Base-by-base conservation (phyloP, 257 asterid species). In the Linaria vulgaris region DNA sequence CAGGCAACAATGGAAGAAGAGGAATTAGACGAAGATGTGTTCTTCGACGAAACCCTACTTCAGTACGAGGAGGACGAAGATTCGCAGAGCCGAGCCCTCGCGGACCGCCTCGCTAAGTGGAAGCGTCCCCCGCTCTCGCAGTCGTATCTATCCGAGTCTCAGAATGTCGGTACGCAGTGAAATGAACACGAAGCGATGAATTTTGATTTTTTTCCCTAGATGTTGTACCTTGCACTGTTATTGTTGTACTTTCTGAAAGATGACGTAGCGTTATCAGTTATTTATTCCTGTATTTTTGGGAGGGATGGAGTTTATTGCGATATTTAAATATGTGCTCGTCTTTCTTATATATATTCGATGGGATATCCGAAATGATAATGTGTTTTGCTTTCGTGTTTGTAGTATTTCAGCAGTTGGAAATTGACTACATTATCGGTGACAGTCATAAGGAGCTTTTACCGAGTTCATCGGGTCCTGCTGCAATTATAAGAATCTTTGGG, bases 341-440 rank as follows among this genome's bases (percentile, higher is more conserved):
- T n/a, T n/a, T n/a, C n/a, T n/a, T n/a, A n/a, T n/a, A n/a, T n/a
- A n/a, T n/a, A n/a, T n/a, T n/a, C n/a, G 37, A 1, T 4, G 58
- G 22, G 45, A 20, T 9, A 51, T 63, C 27, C 27, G 37, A 45
- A 64, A 17, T 60, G 38, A 34, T 48, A 53, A 39, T 50, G 20
- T 39, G 22, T 59, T 21, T 11, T 47, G 12, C 39, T 22, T n/a
- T 37, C 39, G 7, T 23, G 13, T 53, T 50, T 70, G 66, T 12
- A 91, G 97, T 78, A 16, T 94, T 94, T 79, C 99, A 94, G 71
- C 97, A 94, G 77, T 65, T 94, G 85, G 99, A 94, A 65, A 90
- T 94, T 52, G 96, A 94, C 77, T 94, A 87, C 49, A 74, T 90
- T 12, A 86, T 94, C 57, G 96, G 94, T 46, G 95, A 84, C 27